These are phyloP conservation scores for Colletotrichum liriopes DNA, from an alignment of 2,329 filamentous ascomycete genomes.

Conservation along the genomic window DNA sequence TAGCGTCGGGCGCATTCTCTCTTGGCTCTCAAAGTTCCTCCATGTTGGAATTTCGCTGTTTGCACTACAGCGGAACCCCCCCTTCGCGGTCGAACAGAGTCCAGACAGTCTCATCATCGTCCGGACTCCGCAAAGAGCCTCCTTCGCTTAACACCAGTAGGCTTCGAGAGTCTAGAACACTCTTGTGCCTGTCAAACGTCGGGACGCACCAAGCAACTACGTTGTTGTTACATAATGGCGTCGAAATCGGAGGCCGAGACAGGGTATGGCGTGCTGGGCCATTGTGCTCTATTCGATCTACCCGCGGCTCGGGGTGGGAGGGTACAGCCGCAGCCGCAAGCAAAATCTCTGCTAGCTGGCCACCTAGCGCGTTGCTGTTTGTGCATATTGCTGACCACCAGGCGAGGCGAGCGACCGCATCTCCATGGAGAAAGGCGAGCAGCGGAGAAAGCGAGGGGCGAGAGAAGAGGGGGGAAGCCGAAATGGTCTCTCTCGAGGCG, in stretches of 20 bases:
- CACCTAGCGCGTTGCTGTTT: not conserved
- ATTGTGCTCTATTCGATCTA: not conserved
- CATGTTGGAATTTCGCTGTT: not conserved
- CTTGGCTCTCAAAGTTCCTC: not conserved
- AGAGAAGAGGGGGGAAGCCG: not conserved
- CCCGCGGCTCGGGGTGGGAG: not conserved
- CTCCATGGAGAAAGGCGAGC: slow-evolving; percentile 25
- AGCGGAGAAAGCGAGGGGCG: slow-evolving; percentile 13
- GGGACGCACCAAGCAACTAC: not conserved
- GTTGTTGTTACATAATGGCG: slow-evolving; percentile 32
- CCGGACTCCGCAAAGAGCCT: slow-evolving; percentile 13
- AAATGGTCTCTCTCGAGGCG: not conserved
- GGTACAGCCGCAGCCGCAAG: slow-evolving; percentile 1
- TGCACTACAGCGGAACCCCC: not conserved
- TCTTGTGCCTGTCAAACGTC: not conserved
- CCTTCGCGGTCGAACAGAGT: not conserved
- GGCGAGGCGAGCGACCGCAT: not conserved
- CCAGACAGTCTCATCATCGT: not conserved
- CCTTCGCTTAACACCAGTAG: not conserved
- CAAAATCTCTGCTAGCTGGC: not conserved
- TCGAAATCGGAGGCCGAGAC: not conserved
- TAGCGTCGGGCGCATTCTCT: not conserved
- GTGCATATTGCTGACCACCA: not conserved
- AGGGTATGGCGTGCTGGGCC: not conserved
- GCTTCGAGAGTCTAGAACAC: slow-evolving; percentile 1